Percentiles rank a stretch among this genome's conserved stretches.
Evolutionary conservation across 176 grass and related monocot species (phyloP).

Genomic region (Carex kokanica): DNA sequence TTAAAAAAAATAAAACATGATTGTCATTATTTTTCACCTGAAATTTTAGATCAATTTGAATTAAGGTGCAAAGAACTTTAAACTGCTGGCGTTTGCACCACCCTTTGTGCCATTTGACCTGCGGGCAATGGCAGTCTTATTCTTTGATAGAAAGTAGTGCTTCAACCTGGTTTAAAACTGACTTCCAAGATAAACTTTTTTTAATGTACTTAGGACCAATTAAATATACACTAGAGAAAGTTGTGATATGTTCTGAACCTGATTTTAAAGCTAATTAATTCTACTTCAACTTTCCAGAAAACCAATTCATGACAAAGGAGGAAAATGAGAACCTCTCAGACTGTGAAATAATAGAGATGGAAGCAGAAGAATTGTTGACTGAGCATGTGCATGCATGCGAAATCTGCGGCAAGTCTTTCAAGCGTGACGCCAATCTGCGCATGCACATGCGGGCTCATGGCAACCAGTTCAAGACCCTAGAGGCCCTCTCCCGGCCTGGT

Average conservation of each 20-base stretch:
- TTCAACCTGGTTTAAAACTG: no score
- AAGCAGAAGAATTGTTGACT: conserved; percentile 68
- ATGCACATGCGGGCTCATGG: conserved; percentile 99
- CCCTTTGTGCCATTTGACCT: no score
- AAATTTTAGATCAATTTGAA: not conserved
- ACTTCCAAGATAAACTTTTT: not conserved
- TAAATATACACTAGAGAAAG: not conserved
- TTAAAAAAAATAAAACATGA: not conserved
- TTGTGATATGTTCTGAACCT: not conserved
- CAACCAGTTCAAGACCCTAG: conserved; percentile 90
- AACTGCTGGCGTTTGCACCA: no score
- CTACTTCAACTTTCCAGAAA: conserved; percentile 6
- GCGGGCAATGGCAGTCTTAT: no score
- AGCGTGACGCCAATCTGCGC: conserved; percentile 93
- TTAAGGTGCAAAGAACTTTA: not conserved
- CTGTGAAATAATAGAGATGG: conserved; percentile 82
- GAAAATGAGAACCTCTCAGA: conserved; percentile 32
- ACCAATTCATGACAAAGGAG: conserved; percentile 24
- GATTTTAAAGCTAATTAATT: not conserved
- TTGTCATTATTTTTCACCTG: not conserved
- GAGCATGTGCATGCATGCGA: conserved; percentile 92
- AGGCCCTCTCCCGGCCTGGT: conserved; percentile 74
- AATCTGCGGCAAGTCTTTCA: conserved; percentile 95
- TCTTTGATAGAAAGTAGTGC: no score
- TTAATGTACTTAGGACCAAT: not conserved